Conservation (phyloP, 805 yeast genomes). For the Clavispora vitiphila region DNA sequence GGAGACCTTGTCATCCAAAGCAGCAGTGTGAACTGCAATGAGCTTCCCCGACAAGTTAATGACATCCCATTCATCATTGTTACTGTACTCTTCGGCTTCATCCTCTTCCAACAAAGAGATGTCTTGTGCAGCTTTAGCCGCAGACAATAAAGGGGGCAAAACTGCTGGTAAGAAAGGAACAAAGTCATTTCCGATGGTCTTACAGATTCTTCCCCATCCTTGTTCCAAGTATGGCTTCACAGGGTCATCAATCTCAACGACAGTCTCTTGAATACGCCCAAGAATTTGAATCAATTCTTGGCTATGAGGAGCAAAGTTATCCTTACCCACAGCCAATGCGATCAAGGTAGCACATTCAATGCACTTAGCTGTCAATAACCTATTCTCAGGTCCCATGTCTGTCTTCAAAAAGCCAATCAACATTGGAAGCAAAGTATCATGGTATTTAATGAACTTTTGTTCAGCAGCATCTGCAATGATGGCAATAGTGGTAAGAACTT, state of each 20-base stretch:
- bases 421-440: conserved; percentile 90
- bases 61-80: conserved; percentile 93
- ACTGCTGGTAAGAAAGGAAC: conserved; percentile 79
- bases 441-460: conserved; percentile 80
- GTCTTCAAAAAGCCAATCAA: conserved; percentile 72
- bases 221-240: conserved; percentile 82
- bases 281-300: conserved; percentile 68
- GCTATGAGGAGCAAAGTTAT: conserved; percentile 73
- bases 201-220: conserved; percentile 94
- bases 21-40: conserved; percentile 89
- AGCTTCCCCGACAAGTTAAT: conserved; percentile 87
- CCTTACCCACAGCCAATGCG: conserved; percentile 92
- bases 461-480: conserved; percentile 97
- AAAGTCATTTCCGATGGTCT: conserved; percentile 79
- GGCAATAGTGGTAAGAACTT: conserved; percentile 93
- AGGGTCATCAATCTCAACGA: conserved; percentile 73
- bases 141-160: conserved; percentile 79
- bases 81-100: conserved; percentile 73
- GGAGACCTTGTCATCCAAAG: conserved; percentile 88
- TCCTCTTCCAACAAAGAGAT: conserved; percentile 85
- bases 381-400: conserved; percentile 73
- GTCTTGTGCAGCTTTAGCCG: conserved; percentile 89
- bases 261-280: conserved; percentile 61
- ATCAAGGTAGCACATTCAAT: conserved; percentile 94
- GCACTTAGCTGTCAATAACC: conserved; percentile 83